Evolutionary conservation across 176 grass and related monocot species (phyloP).

Genomic region (Elaeis guineensis): DNA sequence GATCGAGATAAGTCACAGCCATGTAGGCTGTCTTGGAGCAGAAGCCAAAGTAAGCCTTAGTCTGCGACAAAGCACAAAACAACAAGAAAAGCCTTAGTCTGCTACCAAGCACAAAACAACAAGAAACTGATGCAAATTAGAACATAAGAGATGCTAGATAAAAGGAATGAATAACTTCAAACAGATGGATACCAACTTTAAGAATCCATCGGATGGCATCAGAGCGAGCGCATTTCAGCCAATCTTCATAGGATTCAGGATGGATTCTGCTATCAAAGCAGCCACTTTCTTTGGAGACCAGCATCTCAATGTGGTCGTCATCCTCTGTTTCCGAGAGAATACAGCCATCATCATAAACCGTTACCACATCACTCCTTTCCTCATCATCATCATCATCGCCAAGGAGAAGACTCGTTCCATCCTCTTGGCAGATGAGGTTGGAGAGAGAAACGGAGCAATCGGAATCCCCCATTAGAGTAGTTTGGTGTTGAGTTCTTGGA

Average conservation of each 20-base stretch:
- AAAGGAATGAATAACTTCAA: not conserved
- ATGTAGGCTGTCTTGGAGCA: conserved; percentile 64
- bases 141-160: not conserved
- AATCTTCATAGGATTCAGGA: conserved; percentile 23
- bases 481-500: no score
- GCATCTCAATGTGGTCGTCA: conserved; percentile 50
- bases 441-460: conserved; percentile 28
- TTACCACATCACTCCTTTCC: not conserved
- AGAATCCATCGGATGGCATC: conserved; percentile 59
- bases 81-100: conserved; percentile 23
- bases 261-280: not conserved
- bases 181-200: conserved; percentile 25
- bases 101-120: not conserved
- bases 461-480: conserved; percentile 26
- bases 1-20: conserved; percentile 77
- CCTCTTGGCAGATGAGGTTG: conserved; percentile 61
- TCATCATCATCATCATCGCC: conserved; percentile 30
- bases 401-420: conserved; percentile 11
- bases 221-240: conserved; percentile 39
- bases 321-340: conserved; percentile 34
- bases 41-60: conserved; percentile 35
- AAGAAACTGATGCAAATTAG: not conserved
- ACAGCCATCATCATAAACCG: not conserved
- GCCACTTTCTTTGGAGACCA: conserved; percentile 51
- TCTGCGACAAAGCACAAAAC: conserved; percentile 25